Base-by-base conservation (phyloP, 2,329 filamentous ascomycete species). In the Eurotiales sp. region DNA sequence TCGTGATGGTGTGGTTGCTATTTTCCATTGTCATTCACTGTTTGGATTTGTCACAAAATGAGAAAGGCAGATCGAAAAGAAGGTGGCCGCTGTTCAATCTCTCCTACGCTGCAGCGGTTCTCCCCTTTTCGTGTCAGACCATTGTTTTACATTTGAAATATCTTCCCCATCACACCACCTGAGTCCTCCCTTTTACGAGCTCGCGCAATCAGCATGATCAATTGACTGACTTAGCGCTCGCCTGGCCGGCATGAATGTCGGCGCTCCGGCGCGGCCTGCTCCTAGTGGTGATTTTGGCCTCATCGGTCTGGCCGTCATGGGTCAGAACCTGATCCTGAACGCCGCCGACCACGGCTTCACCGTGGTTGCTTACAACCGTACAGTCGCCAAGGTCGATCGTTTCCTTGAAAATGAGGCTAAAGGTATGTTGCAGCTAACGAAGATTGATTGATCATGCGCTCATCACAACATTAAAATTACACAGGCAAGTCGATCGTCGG, bases 341-440 rank as follows among this genome's bases (percentile, higher is more conserved):
- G 88, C 86, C 78, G 88, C 88, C 65, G 88, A 93, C 74, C 84
- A 92, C 67, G 87, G 91, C 69, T 97, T 95, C 84, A 97, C 90
- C 72, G 89, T 99, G 69, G 88, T 92, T 76, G 93, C 92, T 64
- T 99, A 88, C 85, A 99, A 99, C 87, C 88, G 93, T 76, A 99
- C 93, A 65, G 89, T 96, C 64, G 84, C 90, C 77, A 99, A 99
- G 85, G 93, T 99, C 75, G 91, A 97, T 80, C 82, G 82, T 64
- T 96, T 96, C 84, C 78, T 96, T 63, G 86, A 80, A 61, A 92
- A 96, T 77, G 88, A 92, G 78, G 88, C 88, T 72, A 90, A 92
- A 82, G 88, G 80, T 81, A 66, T 64, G 75, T 55, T 23, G 21
- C 25, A n/a, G 22, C 15, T 41, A 27, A 29, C 14, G 44, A 23